Base-by-base conservation (phyloP, 1,284 basidiomycete species). In the Prillingera fragicola region DNA sequence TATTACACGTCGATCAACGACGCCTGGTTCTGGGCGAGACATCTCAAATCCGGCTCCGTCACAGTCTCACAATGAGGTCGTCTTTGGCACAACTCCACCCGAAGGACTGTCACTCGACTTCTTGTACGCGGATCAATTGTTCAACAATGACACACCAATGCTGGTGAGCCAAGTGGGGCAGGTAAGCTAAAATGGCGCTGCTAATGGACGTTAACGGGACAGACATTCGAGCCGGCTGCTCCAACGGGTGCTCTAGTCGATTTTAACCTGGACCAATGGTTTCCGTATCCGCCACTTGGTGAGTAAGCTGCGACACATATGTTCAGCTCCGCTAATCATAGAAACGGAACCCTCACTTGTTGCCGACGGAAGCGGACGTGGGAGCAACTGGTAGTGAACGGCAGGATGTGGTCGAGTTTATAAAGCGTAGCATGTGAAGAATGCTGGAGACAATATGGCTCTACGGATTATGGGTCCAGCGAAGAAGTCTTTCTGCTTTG, bases 401-500 rank as follows among this genome's bases (percentile, higher is more conserved):
- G n/a, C n/a, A n/a, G n/a, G n/a, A n/a, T n/a, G n/a, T n/a, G n/a
- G n/a, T n/a, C n/a, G n/a, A n/a, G n/a, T n/a, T n/a, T n/a, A n/a
- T n/a, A n/a, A n/a, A n/a, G n/a, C n/a, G n/a, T n/a, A n/a, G n/a
- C n/a, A n/a, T n/a, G n/a, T n/a, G n/a, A n/a, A n/a, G n/a, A n/a
- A n/a, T n/a, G n/a, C n/a, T n/a, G n/a, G n/a, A n/a, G 28, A 8
- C 28, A 29, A 31, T 31, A 17, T 14, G 14, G 22, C 18, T 13
- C 40, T 42, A 45, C 25, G 45, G 51, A 9, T 55, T 52, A 48
- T 73, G 69, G 33, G 56, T 57, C 70, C 70, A 73, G 0, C 68
- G 70, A 35, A 73, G 45, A 50, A 72, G 14, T 41, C 47, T 55
- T 49, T 69, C 60, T 2, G 70, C 70, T 46, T 71, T 72, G 2